A percentile compares a stretch with the other conserved stretches of the same genome.
These are phyloP conservation scores for Emmonsiellopsis sp. DNA, from an alignment of 2,329 filamentous ascomycete species.

Conservation along the genomic window DNA sequence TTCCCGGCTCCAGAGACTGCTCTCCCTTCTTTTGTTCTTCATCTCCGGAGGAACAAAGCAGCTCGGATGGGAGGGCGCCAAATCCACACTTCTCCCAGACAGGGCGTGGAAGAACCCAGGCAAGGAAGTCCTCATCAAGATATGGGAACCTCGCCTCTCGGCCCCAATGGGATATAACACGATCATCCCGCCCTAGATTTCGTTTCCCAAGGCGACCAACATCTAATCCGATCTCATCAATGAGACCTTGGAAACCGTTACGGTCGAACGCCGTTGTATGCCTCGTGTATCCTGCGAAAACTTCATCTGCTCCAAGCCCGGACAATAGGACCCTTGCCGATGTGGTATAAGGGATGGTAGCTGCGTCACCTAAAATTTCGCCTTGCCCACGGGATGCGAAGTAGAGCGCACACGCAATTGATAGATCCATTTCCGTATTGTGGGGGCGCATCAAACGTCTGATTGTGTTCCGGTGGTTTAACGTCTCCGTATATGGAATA, in stretches of 20 bases:
- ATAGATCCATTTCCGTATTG: conserved; percentile 97
- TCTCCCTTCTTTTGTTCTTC: conserved; percentile 15
- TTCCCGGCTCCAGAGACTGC: conserved; percentile 60
- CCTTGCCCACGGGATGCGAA: conserved; percentile 77
- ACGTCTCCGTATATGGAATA: conserved; percentile 67
- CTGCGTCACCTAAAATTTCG: conserved; percentile 25
- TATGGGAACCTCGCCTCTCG: conserved; percentile 85
- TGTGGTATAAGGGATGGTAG: conserved; percentile 48
- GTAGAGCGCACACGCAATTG: conserved; percentile 87
- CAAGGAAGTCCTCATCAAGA: conserved; percentile 78
- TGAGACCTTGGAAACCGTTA: conserved; percentile 59
- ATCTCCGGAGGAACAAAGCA: conserved; percentile 12
- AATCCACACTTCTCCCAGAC: conserved; percentile 89
- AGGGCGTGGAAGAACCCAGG: conserved; percentile 64
- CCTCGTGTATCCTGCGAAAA: conserved; percentile 87
- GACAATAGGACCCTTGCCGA: conserved; percentile 78
- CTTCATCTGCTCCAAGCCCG: conserved; percentile 87
- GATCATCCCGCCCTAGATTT: conserved; percentile 91
- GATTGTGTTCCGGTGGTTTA: conserved; percentile 59
- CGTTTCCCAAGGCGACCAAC: conserved; percentile 77
- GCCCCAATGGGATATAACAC: conserved; percentile 81
- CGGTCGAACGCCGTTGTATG: conserved; percentile 69
- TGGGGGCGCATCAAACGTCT: conserved; percentile 79
- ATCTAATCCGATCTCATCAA: conserved; percentile 78
- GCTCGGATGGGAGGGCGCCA: conserved; percentile 36